These are phyloP conservation scores for Gnomoniopsis smithogilvyi DNA, from an alignment of 2,329 filamentous ascomycete genomes.

Conservation along the genomic window DNA sequence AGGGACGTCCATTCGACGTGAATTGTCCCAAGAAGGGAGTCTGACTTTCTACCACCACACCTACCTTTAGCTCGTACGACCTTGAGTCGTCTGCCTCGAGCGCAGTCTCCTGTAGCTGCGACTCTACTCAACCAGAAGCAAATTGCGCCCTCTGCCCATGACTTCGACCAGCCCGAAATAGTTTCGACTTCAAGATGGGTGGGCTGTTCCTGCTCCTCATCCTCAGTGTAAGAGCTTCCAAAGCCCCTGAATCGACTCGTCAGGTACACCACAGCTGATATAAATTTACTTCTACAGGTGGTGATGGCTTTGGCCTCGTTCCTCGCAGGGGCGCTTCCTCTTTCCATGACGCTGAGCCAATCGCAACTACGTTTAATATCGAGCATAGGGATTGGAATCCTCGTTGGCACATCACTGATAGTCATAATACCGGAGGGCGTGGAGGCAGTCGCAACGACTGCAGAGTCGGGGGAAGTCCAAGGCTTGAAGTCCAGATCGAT, in stretches of 20 bases:
- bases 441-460: slow-evolving; percentile 73
- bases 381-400: slow-evolving; percentile 86
- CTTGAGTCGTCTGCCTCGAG: neutral
- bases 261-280: slow-evolving; percentile 20
- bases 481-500: slow-evolving; percentile 23
- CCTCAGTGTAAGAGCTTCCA: slow-evolving; percentile 25
- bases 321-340: slow-evolving; percentile 82
- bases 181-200: slow-evolving; percentile 21
- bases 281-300: slow-evolving; percentile 22
- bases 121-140: neutral
- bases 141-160: slow-evolving; percentile 8
- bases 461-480: slow-evolving; percentile 35
- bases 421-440: slow-evolving; percentile 98
- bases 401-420: slow-evolving; percentile 92
- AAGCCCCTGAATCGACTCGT: slow-evolving; percentile 18
- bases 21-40: neutral
- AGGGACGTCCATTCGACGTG: neutral
- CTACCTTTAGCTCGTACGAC: neutral
- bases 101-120: neutral
- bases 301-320: slow-evolving; percentile 62
- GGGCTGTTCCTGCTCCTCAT: slow-evolving; percentile 33
- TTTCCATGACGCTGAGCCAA: slow-evolving; percentile 83
- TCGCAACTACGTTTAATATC: slow-evolving; percentile 87
- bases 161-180: neutral
- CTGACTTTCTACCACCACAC: neutral